A percentile compares a stretch with the other conserved stretches of the same genome.
phyloP scores from a whole-genome alignment of 2,329 filamentous ascomycete species.

The Beauveria scarabaeidicola region DNA sequence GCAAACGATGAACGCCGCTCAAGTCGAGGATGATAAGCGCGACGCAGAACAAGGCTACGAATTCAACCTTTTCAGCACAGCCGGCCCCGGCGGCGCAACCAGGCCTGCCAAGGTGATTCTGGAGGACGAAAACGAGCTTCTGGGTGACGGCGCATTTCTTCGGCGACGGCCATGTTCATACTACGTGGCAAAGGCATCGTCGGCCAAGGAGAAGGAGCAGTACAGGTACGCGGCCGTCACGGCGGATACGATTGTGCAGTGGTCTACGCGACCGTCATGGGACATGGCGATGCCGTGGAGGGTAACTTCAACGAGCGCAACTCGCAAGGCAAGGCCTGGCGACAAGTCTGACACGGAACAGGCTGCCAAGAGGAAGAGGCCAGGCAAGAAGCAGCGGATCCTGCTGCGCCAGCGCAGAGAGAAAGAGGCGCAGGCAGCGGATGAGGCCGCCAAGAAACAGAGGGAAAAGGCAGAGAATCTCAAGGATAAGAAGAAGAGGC shows the following conservation, averaged over 20 bases:
- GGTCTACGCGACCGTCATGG: conserved; percentile 40
- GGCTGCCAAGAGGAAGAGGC: conserved; percentile 31
- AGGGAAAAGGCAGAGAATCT: conserved; percentile 47
- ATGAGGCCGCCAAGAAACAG: conserved; percentile 29
- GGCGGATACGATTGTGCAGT: conserved; percentile 40
- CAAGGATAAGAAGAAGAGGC: conserved; percentile 48
- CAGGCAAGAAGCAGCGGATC: conserved; percentile 52
- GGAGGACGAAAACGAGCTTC: conserved; percentile 30
- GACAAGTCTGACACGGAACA: conserved; percentile 7
- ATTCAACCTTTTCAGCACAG: conserved; percentile 48
- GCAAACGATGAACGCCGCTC: conserved; percentile 6
- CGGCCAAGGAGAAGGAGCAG: conserved; percentile 27
- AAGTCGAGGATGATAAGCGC: conserved; percentile 18
- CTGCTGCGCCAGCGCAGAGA: conserved; percentile 38
- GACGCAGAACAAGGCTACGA: conserved; percentile 27
- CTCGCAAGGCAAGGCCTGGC: conserved; percentile 18
- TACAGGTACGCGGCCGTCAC: conserved; percentile 41
- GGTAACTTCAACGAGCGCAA: conserved; percentile 37
- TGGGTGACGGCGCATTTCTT: conserved; percentile 28
- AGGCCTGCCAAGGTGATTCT: conserved; percentile 41
- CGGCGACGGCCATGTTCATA: conserved; percentile 35
- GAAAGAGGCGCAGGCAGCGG: conserved; percentile 31
- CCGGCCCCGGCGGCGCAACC: conserved; percentile 21
- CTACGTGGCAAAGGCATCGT: conserved; percentile 37
- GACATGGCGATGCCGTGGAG: conserved; percentile 54